A percentile compares a stretch with the other conserved stretches of the same genome.
Conservation (phyloP, 331 rosid genomes). For the Pyrus hybrid region DNA sequence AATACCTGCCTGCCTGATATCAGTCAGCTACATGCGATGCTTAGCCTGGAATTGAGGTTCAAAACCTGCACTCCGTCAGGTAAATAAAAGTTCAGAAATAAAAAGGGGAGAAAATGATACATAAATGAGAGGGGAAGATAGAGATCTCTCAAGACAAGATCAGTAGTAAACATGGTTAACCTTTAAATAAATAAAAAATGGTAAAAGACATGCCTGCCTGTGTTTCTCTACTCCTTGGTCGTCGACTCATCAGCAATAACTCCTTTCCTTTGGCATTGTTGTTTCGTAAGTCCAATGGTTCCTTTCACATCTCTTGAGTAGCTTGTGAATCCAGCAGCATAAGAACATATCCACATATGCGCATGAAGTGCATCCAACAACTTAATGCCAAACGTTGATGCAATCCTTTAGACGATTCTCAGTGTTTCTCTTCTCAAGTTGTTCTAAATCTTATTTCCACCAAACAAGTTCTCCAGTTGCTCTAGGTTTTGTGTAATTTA, state of each 20-base stretch:
- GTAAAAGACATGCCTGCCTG: neutral
- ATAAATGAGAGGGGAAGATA: neutral
- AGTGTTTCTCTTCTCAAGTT: neutral
- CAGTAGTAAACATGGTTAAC: neutral
- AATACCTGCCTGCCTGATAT: neutral
- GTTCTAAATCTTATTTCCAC: neutral
- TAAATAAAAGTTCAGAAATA: neutral
- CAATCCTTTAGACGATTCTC: neutral
- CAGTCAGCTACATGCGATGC: neutral
- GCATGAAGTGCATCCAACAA: neutral
- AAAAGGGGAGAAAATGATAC: neutral
- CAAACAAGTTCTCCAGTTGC: neutral
- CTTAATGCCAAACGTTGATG: too few relatives aligned
- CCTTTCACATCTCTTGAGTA: too few relatives aligned
- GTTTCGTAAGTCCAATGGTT: neutral
- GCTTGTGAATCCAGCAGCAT: neutral
- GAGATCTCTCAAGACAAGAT: neutral
- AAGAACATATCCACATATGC: neutral
- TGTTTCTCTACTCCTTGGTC: neutral
- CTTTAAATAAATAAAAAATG: too few relatives aligned
- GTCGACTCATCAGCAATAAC: neutral
- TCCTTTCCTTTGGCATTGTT: neutral
- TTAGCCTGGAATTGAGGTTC: neutral
- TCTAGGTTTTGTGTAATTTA: neutral
- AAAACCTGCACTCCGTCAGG: neutral